Conservation (phyloP, 2,329 filamentous ascomycete species). For the Blumeria hordei region DNA sequence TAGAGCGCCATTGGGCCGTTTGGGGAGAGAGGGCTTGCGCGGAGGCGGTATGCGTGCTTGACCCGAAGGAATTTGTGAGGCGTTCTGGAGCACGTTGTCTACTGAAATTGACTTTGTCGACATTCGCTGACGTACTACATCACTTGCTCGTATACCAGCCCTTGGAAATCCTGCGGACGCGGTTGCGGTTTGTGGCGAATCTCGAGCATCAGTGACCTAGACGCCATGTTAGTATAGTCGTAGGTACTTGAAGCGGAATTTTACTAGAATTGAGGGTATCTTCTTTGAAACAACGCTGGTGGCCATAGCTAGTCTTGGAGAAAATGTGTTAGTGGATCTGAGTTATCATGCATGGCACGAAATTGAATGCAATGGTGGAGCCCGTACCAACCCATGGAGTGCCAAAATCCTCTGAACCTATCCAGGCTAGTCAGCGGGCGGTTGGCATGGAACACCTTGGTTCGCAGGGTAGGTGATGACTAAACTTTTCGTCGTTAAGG, state of each 20-base stretch:
- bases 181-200: slow-evolving; percentile 17
- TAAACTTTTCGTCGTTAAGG: too few species aligned
- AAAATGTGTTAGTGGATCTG: too few species aligned
- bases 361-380: too few species aligned
- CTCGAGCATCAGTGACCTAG: slow-evolving; percentile 33
- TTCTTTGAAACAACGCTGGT: slow-evolving; percentile 20
- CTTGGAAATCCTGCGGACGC: slow-evolving; percentile 15
- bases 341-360: too few species aligned
- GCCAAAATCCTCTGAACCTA: too few species aligned
- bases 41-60: slow-evolving; percentile 51
- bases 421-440: too few species aligned
- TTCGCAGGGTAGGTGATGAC: too few species aligned
- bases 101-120: slow-evolving; percentile 64
- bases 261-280: slow-evolving; percentile 35
- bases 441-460: too few species aligned
- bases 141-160: slow-evolving; percentile 10
- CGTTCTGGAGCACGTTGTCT: slow-evolving; percentile 84
- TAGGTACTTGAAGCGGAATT: slow-evolving; percentile 3
- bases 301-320: slow-evolving; percentile 7
- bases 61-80: slow-evolving; percentile 83
- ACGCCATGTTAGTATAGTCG: not conserved
- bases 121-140: slow-evolving; percentile 15
- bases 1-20: slow-evolving; percentile 21
- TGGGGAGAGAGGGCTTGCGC: slow-evolving; percentile 22
- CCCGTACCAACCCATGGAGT: too few species aligned